These are phyloP conservation scores for Candida pseudofarinosa DNA, from an alignment of 805 yeast genomes.

Conservation along the genomic window DNA sequence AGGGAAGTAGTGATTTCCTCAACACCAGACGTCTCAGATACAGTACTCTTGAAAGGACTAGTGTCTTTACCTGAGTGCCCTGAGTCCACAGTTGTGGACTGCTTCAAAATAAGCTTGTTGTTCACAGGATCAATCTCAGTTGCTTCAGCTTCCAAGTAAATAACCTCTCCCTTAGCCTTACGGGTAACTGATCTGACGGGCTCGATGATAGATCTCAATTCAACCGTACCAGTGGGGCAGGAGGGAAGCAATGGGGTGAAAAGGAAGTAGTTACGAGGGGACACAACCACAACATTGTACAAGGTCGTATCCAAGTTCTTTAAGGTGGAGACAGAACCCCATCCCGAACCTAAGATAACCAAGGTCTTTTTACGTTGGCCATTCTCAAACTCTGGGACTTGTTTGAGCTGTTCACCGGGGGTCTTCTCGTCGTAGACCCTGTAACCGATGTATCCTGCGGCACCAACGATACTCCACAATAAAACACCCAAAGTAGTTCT, in stretches of 20 bases:
- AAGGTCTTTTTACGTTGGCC: conserved; percentile 68
- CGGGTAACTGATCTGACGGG: conserved; percentile 87
- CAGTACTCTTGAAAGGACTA: conserved; percentile 36
- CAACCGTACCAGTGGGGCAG: conserved; percentile 91
- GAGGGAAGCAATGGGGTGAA: conserved; percentile 96
- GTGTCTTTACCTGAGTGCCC: conserved; percentile 53
- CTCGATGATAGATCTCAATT: conserved; percentile 85
- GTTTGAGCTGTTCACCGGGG: conserved; percentile 60
- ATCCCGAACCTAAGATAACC: conserved; percentile 84
- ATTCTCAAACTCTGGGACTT: conserved; percentile 49
- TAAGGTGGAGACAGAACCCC: conserved; percentile 89
- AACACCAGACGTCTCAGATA: conserved; percentile 36
- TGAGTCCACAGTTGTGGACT: conserved; percentile 51
- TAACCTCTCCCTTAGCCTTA: conserved; percentile 70
- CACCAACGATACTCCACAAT: conserved; percentile 49
- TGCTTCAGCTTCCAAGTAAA: conserved; percentile 88
- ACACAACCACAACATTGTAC: conserved; percentile 84
- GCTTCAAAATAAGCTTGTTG: conserved; percentile 62
- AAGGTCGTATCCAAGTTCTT: conserved; percentile 80
- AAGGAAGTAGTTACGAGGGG: conserved; percentile 92
- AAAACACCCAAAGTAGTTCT: conserved; percentile 46
- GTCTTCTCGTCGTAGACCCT: conserved; percentile 58
- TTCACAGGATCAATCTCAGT: conserved; percentile 70
- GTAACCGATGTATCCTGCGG: conserved; percentile 48
- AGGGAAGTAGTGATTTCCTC: conserved; percentile 45